Percentiles rank a stretch among this genome's conserved stretches.
phyloP scores from a whole-genome alignment of 2,329 filamentous ascomycete genomes.

The Bipolaris bicolor region DNA sequence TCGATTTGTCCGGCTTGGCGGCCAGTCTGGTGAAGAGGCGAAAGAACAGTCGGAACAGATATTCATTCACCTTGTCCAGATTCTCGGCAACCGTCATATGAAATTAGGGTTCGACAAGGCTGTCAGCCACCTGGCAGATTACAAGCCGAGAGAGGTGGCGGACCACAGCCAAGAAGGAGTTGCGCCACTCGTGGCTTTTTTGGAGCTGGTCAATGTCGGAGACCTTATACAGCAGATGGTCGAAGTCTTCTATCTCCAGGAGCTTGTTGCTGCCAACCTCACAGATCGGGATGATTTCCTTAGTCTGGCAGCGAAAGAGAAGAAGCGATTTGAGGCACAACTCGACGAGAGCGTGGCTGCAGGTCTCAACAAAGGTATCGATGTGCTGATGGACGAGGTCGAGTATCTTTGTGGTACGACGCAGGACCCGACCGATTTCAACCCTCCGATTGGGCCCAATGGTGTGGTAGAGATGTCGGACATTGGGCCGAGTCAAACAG shows the following conservation, averaged over 20 bases:
- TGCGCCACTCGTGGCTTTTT: conserved; percentile 89
- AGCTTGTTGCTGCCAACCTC: conserved; percentile 80
- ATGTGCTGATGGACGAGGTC: conserved; percentile 97
- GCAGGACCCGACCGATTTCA: conserved; percentile 87
- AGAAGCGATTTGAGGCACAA: conserved; percentile 99
- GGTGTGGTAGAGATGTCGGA: conserved; percentile 53
- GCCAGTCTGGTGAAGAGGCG: conserved; percentile 80
- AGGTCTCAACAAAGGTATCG: conserved; percentile 95
- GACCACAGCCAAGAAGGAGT: conserved; percentile 75
- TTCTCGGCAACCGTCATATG: conserved; percentile 84
- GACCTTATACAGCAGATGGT: conserved; percentile 99
- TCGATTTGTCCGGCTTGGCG: conserved; percentile 79
- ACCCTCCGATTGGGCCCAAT: conserved; percentile 63
- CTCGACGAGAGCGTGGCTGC: conserved; percentile 95
- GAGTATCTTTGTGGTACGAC: conserved; percentile 92
- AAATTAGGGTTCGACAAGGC: conserved; percentile 94
- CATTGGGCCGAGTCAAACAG: conserved; percentile 78
- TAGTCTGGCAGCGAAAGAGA: conserved; percentile 87
- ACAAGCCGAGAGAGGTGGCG: conserved; percentile 84
- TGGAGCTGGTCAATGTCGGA: conserved; percentile 96
- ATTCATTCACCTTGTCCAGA: conserved; percentile 82
- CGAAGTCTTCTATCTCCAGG: conserved; percentile 97
- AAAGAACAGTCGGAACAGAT: conserved; percentile 88
- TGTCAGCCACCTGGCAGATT: conserved; percentile 85
- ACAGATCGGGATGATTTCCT: conserved; percentile 94